Base-by-base conservation (phyloP, 306 rosid species). In the Oemleria cerasiformis region DNA sequence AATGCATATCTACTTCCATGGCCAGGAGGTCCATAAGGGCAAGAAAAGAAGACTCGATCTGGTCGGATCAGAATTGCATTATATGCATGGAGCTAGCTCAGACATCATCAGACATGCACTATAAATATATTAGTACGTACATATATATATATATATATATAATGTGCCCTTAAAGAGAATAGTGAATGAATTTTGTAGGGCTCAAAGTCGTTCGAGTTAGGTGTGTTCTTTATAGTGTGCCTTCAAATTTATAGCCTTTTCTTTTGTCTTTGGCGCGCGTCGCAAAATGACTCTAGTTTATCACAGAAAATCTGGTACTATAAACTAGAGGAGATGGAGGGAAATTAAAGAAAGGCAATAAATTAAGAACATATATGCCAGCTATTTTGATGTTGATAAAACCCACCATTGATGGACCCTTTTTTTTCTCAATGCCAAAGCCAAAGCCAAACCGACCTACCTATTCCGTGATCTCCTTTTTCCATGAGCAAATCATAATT, bases 1-100 rank as follows among this genome's bases (percentile, higher is more conserved):
- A 84, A 79, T 84, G 49, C 55, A 25, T 47, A 53, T 56, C 78
- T 75, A 75, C 63, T 61, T 39, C 20, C 68, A 38, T 62, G 2
- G 53, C 30, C 68, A 42, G 41, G 48, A 66, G 8, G 8, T 23
- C 36, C 36, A 30, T 30, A 30, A 1, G 59, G 54, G 42, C 65
- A 40, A 56, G 45, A 38, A 61, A 36, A 8, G 23, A 61, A 61
- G 21, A 61, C 25, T 38, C 45, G 4, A 23, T 38, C 65, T 36
- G 20, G 2, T 9, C 16, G 2, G 30, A 55, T 55, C 60, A 21
- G 25, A 13, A 34, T 60, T 34, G 43, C 44, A 60, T 15, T 3
- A 20, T 54, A 19, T 58, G 5, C 40, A 14, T 16, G 65, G 45
- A 8, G 47, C 65, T 5, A 8, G 47, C 65, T 5, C 11, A 42